Percentiles rank a stretch among this genome's conserved stretches.
Conservation (phyloP, 148 eudicot species). For the Persicaria maculosa region DNA sequence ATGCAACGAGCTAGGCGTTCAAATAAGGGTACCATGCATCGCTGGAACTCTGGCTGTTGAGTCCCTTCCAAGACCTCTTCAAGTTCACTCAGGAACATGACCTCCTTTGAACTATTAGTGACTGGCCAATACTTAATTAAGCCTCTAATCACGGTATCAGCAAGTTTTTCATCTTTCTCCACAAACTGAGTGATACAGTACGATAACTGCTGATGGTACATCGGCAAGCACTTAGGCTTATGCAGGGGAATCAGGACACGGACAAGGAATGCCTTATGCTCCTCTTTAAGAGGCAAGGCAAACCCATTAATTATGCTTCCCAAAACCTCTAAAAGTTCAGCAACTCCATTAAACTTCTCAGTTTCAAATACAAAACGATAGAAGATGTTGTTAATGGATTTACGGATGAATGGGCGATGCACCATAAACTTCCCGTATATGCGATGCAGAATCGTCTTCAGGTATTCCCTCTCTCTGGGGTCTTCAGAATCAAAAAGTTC, state of each 20-base stretch:
- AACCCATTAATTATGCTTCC: slow-evolving; percentile 91
- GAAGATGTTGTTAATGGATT: slow-evolving; percentile 80
- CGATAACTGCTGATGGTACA: slow-evolving; percentile 87
- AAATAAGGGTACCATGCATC: slow-evolving; percentile 82
- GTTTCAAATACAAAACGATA: slow-evolving; percentile 81
- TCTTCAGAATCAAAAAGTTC: slow-evolving; percentile 91
- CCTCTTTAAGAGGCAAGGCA: slow-evolving; percentile 88
- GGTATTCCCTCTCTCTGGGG: slow-evolving; percentile 79
- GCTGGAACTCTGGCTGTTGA: slow-evolving; percentile 79
- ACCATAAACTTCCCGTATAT: slow-evolving; percentile 91
- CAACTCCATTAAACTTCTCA: slow-evolving; percentile 83
- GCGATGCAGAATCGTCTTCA: slow-evolving; percentile 79
- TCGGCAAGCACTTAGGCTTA: slow-evolving; percentile 70
- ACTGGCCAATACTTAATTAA: slow-evolving; percentile 79
- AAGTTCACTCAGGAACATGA: slow-evolving; percentile 82
- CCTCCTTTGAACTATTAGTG: slow-evolving; percentile 96
- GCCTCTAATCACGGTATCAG: slow-evolving; percentile 84
- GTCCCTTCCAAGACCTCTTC: slow-evolving; percentile 93
- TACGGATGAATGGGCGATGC: slow-evolving; percentile 78
- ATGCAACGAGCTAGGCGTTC: slow-evolving; percentile 63
- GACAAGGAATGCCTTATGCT: slow-evolving; percentile 79
- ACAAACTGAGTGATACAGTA: slow-evolving; percentile 87
- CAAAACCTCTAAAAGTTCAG: slow-evolving; percentile 83
- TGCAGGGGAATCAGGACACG: slow-evolving; percentile 83
- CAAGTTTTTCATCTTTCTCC: slow-evolving; percentile 90